Percentiles rank a stretch among this genome's conserved stretches.
These are phyloP conservation scores for Wakefieldia striispora DNA, from an alignment of 768 basidiomycete species.

Conservation along the genomic window DNA sequence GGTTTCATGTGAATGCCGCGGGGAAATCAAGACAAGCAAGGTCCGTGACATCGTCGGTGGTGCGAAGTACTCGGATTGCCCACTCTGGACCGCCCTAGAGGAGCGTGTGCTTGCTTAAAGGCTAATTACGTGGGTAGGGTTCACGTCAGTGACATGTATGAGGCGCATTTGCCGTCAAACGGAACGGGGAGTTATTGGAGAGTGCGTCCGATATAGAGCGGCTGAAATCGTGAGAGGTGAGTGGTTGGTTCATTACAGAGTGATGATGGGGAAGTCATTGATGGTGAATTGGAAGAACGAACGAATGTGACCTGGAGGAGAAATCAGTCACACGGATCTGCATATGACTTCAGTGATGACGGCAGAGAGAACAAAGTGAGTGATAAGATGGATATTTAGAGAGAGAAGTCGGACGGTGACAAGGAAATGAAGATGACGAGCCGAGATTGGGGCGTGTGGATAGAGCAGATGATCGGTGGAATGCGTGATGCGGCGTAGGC, in stretches of 20 bases:
- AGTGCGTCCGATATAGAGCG: constrained; percentile 3
- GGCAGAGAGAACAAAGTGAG: constrained; percentile 13
- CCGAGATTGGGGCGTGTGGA: constrained; percentile 20
- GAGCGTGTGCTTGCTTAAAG: constrained; percentile 37
- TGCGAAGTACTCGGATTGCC: constrained; percentile 19
- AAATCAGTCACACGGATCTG: constrained; percentile 31
- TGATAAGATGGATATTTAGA: constrained; percentile 27
- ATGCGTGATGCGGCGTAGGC: constrained; percentile 18
- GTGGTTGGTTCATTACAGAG: neutral
- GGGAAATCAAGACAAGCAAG: constrained; percentile 26
- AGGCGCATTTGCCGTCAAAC: constrained; percentile 13
- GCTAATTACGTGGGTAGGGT: constrained; percentile 35
- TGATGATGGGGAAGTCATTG: constrained; percentile 20
- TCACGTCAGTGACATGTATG: constrained; percentile 27
- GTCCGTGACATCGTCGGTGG: constrained; percentile 20
- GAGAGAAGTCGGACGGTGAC: constrained; percentile 20
- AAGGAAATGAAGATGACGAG: constrained; percentile 19
- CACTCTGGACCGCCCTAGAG: constrained; percentile 18
- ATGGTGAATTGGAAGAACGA: constrained; percentile 21
- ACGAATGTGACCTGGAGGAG: constrained; percentile 1
- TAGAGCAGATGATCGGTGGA: constrained; percentile 18
- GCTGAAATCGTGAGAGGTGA: constrained; percentile 5
- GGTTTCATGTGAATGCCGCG: constrained; percentile 30
- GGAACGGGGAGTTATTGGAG: too few relatives aligned
- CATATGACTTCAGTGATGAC: constrained; percentile 31